A percentile compares a stretch with the other conserved stretches of the same genome.
phyloP scores from a whole-genome alignment of 306 rosid genomes.

The Sindora glabra region DNA sequence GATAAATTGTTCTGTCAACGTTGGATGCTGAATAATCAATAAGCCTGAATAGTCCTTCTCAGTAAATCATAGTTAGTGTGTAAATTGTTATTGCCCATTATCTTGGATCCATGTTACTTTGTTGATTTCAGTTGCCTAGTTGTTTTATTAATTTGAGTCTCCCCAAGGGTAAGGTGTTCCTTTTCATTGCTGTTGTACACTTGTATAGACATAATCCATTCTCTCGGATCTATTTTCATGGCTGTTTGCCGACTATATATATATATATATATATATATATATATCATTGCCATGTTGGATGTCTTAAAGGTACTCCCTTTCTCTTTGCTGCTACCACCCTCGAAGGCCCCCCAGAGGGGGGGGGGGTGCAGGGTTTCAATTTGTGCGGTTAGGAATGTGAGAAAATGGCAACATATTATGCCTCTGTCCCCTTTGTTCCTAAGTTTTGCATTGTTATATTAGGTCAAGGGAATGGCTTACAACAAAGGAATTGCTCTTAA shows the following conservation, averaged over 20 bases:
- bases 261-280: no score
- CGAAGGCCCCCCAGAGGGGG: no score
- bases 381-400: no score
- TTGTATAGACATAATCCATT: background rate
- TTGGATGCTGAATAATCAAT: background rate
- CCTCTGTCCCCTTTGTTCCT: background rate
- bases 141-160: background rate
- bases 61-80: background rate
- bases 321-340: no score
- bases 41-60: background rate
- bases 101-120: constrained; percentile 1
- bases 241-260: background rate
- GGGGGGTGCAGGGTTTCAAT: no score
- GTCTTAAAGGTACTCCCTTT: no score
- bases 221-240: background rate
- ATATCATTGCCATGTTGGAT: no score
- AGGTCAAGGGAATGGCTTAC: constrained; percentile 94
- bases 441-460: constrained; percentile 14
- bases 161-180: background rate
- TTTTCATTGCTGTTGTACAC: background rate
- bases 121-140: background rate
- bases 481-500: constrained; percentile 63
- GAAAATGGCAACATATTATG: background rate
- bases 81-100: background rate
- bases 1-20: background rate